Evolutionary conservation across 169 alveolate genomes (phyloP), one percentile per base, ranked within the genome.

Genomic region (Eimeria sp.): DNA sequence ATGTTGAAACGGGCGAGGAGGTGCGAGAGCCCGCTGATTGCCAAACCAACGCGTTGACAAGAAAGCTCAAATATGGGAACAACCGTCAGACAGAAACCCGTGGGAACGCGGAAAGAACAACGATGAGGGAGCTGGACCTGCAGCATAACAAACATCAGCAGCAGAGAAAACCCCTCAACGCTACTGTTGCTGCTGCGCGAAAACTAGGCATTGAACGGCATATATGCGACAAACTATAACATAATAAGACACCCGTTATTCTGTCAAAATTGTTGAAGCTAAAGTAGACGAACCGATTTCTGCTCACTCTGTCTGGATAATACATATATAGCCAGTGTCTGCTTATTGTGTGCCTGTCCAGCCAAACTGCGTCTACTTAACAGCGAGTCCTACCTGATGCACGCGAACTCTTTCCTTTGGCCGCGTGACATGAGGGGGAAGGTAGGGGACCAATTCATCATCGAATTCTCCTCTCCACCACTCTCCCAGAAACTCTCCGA

Each of bases 401-500:
- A 97, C 95, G 18, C 97, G 91, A 30, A 96, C 93, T 37, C 90
- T 66, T 40, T 97, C 98, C 77, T 97, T 97, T 25, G 98, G 98
- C 33, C 98, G 95, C 43, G 97, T 97, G 82, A 97, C 95, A 46
- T 97, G 98, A 54, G 98, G 97, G 6, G 98, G 98, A 23, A 97
- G 66, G 85, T 96, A 97, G 2, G 98, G 98, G 30, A 95, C 90
- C 37, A 97, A 97, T 40, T 96, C 95, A 56, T 95, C 96, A 52
- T 97, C 96, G 68, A 97, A 96, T 23, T 97, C 97, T 30, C 96
- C 87, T 52, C 97, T 66, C 98, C 98, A 97, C 98, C 97, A 96
- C 72, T 95, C 97, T 54, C 98, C 98, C 43, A 97, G 97, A 58
- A 91, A 96, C 90, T 97, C 98, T 9, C 97, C 97, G 33, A 97